Base-by-base conservation (phyloP, 1,139 yeast genomes). In the Sugiyamaella sp. region DNA sequence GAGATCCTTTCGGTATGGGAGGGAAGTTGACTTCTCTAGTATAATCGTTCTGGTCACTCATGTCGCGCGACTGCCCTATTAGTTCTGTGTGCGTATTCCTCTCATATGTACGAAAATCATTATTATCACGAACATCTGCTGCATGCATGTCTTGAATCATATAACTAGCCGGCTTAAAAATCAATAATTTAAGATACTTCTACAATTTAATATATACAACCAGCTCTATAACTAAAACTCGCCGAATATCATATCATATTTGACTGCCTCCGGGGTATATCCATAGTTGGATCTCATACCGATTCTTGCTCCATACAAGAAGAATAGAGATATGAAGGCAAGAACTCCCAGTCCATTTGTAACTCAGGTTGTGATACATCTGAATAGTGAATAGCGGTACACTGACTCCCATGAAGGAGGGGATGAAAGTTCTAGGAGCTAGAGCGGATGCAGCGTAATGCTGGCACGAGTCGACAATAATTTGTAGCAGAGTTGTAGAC, bases 401-500 rank as follows among this genome's bases (percentile, higher is more conserved):
- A 1, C 60, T 69, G 2, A 75, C 76, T 40, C 74, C 76, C 60
- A 71, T 66, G 21, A 67, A 49, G 16, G 73, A 68, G 49, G 77
- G 64, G 51, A 73, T 61, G 52, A 87, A 84, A 0, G 96, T 83
- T 67, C 89, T 89, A n/a, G 87, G 96, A 2, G 96, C 96, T 60
- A 89, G 75, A 1, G 96, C 96, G 24, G 95, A 85, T 1, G 96
- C 96, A 1, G 96, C 93, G 65, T 82, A 82, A 35, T 68, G 71
- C 48, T 64, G 83, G 68, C 68, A 88, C 49, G 87, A 78, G 70
- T 89, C 96, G 63, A 89, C 83, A n/a, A n/a, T n/a, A n/a, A n/a
- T n/a, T n/a, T n/a, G n/a, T n/a, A n/a, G n/a, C n/a, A n/a, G n/a
- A 56, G 54, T 70, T 67, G 77, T 85, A 80, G 12, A 53, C n/a